Evolutionary conservation across 306 rosid genomes (phyloP), one percentile per base, ranked within the genome.

Genomic region (Pyrus communis): DNA sequence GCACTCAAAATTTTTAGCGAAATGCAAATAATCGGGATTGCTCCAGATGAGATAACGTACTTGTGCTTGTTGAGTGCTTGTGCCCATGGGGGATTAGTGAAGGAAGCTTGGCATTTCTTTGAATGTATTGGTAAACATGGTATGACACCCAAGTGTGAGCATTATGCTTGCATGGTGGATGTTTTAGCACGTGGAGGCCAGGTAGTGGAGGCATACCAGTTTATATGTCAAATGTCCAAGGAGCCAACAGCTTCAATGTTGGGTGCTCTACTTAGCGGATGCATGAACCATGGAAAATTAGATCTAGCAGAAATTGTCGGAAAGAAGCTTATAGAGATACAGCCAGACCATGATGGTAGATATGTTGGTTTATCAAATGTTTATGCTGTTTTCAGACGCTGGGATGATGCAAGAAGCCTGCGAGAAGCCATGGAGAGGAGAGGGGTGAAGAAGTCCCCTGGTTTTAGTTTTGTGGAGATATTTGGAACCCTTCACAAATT

Each of bases 81-180:
- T 78, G 90, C 96, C 65, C 93, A 90, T 88, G 93, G 92, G 75
- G 93, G 97, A 4, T 82, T 85, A 45, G 92, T 92, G 27, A 83
- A 80, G 74, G 85, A 90, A 79, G 97, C 92, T 35, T 92, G 93
- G 96, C 54, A 81, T 81, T 87, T 88, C 82, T 88, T 92, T 82
- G 88, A 84, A 68, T 81, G 88, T 67, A 89, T 85, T 71, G 46
- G 73, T 73, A 80, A 79, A 79, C 75, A 62, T 49, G 89, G 90
- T 65, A 81, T 82, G 91, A 76, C 76, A 55, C 91, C 89, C 61
- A 82, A 80, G 79, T 79, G 64, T 13, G 93, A 92, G 76, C 93
- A 92, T 67, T 92, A 60, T 80, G 96, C 96, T 79, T 88, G 93
- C 83, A 80, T 92, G 96, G 96, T 85, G 76, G 96, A 92, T 79